phyloP scores from a whole-genome alignment of 495 filamentous ascomycete genomes.

The Coniosporium apollinis region DNA sequence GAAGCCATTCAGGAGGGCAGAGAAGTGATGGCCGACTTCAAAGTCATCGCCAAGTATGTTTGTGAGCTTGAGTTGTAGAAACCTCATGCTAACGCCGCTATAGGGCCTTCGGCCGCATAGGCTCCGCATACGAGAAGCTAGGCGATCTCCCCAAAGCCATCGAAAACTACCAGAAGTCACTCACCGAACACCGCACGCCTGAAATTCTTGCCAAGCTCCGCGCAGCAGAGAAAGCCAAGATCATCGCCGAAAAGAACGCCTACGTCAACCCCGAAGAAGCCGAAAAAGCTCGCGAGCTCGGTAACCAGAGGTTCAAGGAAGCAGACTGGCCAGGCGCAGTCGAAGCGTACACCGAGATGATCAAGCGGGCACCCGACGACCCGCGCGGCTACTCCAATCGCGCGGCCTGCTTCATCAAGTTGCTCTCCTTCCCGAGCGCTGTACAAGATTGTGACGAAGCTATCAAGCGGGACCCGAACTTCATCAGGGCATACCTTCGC shows the following conservation, averaged over 20 bases:
- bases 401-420: slow-evolving; percentile 88
- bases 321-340: slow-evolving; percentile 93
- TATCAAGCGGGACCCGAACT: slow-evolving; percentile 76
- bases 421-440: slow-evolving; percentile 85
- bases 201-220: slow-evolving; percentile 88
- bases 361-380: slow-evolving; percentile 84
- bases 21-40: slow-evolving; percentile 80
- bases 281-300: slow-evolving; percentile 87
- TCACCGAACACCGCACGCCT: slow-evolving; percentile 92
- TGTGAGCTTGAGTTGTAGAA: too few species aligned
- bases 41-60: slow-evolving; percentile 94
- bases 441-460: slow-evolving; percentile 86
- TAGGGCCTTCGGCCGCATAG: too few species aligned
- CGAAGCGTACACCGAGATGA: slow-evolving; percentile 92
- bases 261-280: slow-evolving; percentile 86
- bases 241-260: slow-evolving; percentile 53
- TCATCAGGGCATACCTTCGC: slow-evolving; percentile 87
- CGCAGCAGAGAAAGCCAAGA: slow-evolving; percentile 78
- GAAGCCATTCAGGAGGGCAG: slow-evolving; percentile 81
- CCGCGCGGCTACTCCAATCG: slow-evolving; percentile 94
- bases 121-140: slow-evolving; percentile 74
- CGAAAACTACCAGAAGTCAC: slow-evolving; percentile 76
- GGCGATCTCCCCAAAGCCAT: slow-evolving; percentile 70
- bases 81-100: too few species aligned
- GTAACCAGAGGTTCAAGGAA: slow-evolving; percentile 92